Conservation (phyloP, 345 rosid genomes). For the Cardamine occulta region DNA sequence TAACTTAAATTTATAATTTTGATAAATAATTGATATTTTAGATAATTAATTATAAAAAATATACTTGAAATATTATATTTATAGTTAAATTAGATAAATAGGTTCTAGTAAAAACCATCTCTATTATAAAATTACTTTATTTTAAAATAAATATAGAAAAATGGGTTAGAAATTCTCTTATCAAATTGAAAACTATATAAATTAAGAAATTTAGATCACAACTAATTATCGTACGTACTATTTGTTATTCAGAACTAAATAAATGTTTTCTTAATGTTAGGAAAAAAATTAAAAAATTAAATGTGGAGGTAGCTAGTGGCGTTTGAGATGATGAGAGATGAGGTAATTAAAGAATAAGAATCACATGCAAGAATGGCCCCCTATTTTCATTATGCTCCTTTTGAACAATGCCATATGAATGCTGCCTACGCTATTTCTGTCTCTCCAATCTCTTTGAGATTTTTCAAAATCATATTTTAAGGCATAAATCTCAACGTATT, state of each 20-base stretch:
- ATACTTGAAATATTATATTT: no score
- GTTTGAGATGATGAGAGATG: conserved; percentile 17
- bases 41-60: no score
- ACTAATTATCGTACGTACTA: neutral
- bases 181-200: neutral
- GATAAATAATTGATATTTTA: no score
- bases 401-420: conserved; percentile 32
- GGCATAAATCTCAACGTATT: conserved; percentile 11
- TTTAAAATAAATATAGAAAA: no score
- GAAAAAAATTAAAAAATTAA: neutral
- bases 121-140: no score
- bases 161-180: no score
- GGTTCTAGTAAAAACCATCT: no score
- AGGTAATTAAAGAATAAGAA: conserved; percentile 24
- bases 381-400: conserved; percentile 29
- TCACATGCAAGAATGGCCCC: conserved; percentile 37
- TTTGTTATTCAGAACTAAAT: neutral
- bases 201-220: neutral
- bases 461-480: neutral
- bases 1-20: no score
- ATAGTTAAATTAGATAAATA: no score
- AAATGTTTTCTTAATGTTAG: neutral
- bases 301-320: conserved; percentile 10
- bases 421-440: conserved; percentile 21
- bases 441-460: neutral